Conservation (phyloP, 371 early-diverging fungal species). For the Mortierella sp. region DNA sequence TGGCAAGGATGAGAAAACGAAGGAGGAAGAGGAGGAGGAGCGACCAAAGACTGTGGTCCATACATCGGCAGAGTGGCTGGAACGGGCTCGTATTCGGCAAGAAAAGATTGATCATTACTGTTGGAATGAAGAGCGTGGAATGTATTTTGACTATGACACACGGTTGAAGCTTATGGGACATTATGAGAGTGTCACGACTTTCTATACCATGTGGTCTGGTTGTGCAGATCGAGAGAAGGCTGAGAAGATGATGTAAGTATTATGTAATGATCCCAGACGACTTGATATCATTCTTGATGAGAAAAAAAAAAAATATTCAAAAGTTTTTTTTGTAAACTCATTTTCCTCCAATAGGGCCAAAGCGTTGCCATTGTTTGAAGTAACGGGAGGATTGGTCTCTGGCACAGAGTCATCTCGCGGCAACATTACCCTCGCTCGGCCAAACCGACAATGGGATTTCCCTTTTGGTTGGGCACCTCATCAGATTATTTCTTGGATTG, state of each 20-base stretch:
- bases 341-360: slow-evolving; percentile 1
- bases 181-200: slow-evolving; percentile 83
- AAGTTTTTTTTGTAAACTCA: neutral
- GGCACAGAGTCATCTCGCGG: slow-evolving; percentile 42
- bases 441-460: slow-evolving; percentile 97
- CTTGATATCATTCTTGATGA: neutral
- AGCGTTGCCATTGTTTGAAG: slow-evolving; percentile 80
- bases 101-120: slow-evolving; percentile 74
- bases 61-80: slow-evolving; percentile 64
- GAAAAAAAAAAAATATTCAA: neutral
- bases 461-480: slow-evolving; percentile 98
- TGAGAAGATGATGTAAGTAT: slow-evolving; percentile 65
- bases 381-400: slow-evolving; percentile 58
- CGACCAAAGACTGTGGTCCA: slow-evolving; percentile 50
- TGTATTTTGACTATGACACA: slow-evolving; percentile 92
- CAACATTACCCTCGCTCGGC: slow-evolving; percentile 72
- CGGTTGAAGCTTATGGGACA: slow-evolving; percentile 61
- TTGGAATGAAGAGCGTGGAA: slow-evolving; percentile 79
- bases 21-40: slow-evolving; percentile 12
- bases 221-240: slow-evolving; percentile 77
- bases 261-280: too few species aligned
- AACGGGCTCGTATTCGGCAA: slow-evolving; percentile 64
- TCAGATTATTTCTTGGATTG: slow-evolving; percentile 97
- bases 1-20: neutral
- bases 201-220: slow-evolving; percentile 84